Evolutionary conservation across 176 grass and related monocot genomes (phyloP), one percentile per base, ranked within the genome.

Genomic region (Aegilops longissima): DNA sequence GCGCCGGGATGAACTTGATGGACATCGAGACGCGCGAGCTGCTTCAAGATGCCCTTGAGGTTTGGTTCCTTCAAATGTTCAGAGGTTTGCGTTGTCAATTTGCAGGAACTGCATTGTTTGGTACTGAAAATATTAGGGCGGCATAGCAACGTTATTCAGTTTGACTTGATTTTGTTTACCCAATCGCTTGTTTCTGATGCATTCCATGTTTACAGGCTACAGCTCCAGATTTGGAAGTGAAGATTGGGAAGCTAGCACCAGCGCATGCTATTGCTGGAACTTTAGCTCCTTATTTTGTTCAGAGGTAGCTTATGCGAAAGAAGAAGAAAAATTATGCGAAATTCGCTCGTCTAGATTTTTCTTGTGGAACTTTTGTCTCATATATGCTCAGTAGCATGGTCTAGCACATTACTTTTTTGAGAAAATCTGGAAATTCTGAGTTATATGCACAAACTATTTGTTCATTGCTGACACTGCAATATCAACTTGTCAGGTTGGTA

Each of bases 1-100:
- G 93, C 47, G 91, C 95, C 7, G 95, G 95, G 77, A 98, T 98
- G 95, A 98, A 98, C 81, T 88, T 98, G 77, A 93, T 98, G 95
- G 91, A 95, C 87, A 92, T 98, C 68, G 58, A 36, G 52, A 79
- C 89, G 5, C 93, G 93, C 3, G 5, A 69, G 36, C 89, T 94
- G 85, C 90, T 87, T 42, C 38, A 87, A 58, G 89, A 87, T 34
- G 87, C 89, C 75, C 87, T 98, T 68, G 66, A 95, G 91, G 95
- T 98, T 61, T 14, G 39, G 73, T 81, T 82, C 52, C 20, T 85
- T 79, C 3, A 63, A 38, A 5, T 61, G 27, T 76, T 62, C 35
- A 73, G 80, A 40, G 27, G 18, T 66, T 67, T 42, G 36, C 36
- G 6, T 6, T 6, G 6, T 5, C 35, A 36, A 6, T 36, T 36